Evolutionary conservation across 176 grass and related monocot species (phyloP).

Genomic region (Microstegium vimineum): DNA sequence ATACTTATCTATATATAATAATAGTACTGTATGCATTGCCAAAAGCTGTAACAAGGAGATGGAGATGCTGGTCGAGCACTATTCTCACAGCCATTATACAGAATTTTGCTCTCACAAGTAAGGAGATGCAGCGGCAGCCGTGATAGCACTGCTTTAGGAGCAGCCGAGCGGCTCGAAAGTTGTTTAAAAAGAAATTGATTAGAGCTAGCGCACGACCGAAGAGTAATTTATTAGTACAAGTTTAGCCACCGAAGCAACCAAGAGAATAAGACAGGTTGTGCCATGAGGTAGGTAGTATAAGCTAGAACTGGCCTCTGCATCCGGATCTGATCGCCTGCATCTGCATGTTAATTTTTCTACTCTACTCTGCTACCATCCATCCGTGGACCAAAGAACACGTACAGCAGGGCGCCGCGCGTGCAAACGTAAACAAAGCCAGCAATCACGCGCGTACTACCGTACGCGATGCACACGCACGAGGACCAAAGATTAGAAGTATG

Average conservation of each 20-base stretch:
- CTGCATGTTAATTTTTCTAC: background rate
- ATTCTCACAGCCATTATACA: no score
- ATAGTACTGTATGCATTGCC: no score
- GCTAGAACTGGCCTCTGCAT: slow-evolving; percentile 1
- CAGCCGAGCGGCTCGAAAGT: no score
- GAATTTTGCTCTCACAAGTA: no score
- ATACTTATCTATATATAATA: no score
- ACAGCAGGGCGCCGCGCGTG: background rate
- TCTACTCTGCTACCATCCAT: background rate
- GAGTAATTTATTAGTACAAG: background rate
- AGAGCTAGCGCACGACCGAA: background rate
- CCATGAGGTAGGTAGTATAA: background rate
- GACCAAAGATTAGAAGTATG: background rate
- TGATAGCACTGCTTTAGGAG: no score
- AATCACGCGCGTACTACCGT: background rate
- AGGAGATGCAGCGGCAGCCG: no score
- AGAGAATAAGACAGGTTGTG: slow-evolving; percentile 41
- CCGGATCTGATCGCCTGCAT: slow-evolving; percentile 45
- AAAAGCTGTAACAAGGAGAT: no score
- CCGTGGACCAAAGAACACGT: background rate
- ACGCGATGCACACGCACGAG: background rate
- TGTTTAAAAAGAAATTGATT: background rate
- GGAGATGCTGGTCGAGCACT: no score
- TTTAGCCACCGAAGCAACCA: background rate
- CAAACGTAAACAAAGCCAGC: background rate